Conservation (phyloP, 257 asterid species). For the Solanum medicagineum region DNA sequence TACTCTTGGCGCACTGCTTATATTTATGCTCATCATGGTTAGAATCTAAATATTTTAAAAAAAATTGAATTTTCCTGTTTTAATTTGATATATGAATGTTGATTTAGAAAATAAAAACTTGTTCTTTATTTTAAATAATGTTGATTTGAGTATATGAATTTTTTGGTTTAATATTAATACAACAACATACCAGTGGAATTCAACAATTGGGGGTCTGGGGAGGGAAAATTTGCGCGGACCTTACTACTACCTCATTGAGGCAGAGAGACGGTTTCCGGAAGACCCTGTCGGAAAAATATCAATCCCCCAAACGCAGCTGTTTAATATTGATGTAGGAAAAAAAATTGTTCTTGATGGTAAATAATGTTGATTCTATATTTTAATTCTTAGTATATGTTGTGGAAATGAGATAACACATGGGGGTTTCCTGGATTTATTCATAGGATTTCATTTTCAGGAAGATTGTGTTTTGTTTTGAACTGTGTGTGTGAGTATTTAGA, state of each 20-base stretch:
- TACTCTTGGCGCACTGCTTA: conserved; percentile 92
- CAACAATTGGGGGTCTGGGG: no score
- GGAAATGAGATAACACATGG: not conserved
- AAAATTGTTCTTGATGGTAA: not conserved
- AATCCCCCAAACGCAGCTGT: not conserved
- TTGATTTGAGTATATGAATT: not conserved
- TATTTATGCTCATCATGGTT: conserved; percentile 89
- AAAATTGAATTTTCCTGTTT: not conserved
- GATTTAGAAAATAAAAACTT: not conserved
- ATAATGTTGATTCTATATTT: not conserved
- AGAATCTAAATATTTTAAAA: not conserved
- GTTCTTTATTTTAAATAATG: not conserved
- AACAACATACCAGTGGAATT: no score
- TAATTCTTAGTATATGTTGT: no score
- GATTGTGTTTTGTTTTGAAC: not conserved
- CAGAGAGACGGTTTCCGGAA: no score
- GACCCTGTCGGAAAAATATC: no score
- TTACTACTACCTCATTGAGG: no score
- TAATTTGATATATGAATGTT: not conserved
- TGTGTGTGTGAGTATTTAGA: not conserved
- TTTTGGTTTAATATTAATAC: not conserved
- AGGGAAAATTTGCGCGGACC: no score
- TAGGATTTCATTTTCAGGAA: not conserved
- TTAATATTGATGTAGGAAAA: not conserved
- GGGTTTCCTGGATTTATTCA: not conserved